A percentile compares a stretch with the other conserved stretches of the same genome.
phyloP scores from a whole-genome alignment of 192 early-diverging fungal species.

The Backusella psychrophila region DNA sequence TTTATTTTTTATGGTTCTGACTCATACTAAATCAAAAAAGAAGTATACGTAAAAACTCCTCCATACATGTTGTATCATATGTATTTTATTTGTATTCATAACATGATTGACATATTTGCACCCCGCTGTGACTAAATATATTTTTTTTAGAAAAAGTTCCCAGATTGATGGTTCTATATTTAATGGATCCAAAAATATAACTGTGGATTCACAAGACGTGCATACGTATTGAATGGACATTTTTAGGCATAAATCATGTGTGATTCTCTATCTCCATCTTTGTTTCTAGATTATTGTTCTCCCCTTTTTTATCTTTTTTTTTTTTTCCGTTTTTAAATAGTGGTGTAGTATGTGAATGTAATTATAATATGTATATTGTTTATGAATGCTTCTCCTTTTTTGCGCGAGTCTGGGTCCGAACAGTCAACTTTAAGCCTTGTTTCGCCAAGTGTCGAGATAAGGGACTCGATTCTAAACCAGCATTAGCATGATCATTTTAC shows the following conservation, averaged over 20 bases:
- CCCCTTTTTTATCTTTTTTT: neutral
- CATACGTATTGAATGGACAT: neutral
- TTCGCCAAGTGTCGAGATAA: constrained; percentile 76
- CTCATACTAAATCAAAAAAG: neutral
- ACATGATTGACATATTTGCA: neutral
- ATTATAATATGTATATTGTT: neutral
- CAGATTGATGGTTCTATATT: neutral
- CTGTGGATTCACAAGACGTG: neutral
- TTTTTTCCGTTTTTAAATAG: neutral
- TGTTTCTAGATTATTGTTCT: neutral
- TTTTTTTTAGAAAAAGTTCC: neutral
- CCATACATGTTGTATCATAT: too few relatives aligned
- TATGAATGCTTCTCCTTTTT: neutral
- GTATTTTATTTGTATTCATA: neutral
- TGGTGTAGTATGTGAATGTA: neutral
- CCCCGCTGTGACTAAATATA: neutral
- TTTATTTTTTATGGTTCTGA: neutral
- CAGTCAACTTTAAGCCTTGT: constrained; percentile 79
- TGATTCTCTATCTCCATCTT: neutral
- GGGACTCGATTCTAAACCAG: constrained; percentile 63
- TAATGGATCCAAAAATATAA: neutral
- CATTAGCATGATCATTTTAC: neutral
- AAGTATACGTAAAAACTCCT: too few relatives aligned
- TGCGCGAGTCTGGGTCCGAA: constrained; percentile 37
- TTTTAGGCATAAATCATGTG: neutral